Conservation (phyloP, 768 basidiomycete genomes). For the Suillus plorans region DNA sequence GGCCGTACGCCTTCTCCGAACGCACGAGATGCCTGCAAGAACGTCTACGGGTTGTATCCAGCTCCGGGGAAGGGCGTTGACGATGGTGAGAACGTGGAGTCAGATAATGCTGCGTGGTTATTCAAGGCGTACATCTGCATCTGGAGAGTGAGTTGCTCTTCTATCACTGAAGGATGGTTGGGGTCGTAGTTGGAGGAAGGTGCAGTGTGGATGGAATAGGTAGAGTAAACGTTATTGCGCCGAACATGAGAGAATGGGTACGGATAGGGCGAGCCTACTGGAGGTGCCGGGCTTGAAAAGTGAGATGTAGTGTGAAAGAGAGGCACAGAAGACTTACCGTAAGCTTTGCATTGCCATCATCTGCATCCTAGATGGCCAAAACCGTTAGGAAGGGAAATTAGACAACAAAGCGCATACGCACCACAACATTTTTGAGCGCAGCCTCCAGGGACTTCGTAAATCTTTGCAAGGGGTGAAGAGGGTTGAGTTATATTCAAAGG, state of each 20-base stretch:
- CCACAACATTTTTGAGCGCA: no score
- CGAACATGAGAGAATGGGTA: conserved; percentile 76
- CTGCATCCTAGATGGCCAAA: no score
- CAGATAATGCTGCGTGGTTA: conserved; percentile 61
- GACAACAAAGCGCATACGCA: no score
- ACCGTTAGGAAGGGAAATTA: no score
- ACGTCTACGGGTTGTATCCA: conserved; percentile 73
- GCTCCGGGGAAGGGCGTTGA: conserved; percentile 71
- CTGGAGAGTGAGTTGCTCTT: conserved; percentile 71
- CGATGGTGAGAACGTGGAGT: conserved; percentile 77
- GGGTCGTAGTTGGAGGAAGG: conserved; percentile 38
- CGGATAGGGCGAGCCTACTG: conserved; percentile 75
- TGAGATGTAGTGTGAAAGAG: no score
- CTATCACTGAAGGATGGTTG: conserved; percentile 50
- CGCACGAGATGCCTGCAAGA: conserved; percentile 53
- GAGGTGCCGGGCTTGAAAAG: conserved; percentile 57
- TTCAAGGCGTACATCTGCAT: conserved; percentile 77
- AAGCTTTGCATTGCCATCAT: no score
- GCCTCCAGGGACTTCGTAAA: no score
- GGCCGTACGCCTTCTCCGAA: no score
- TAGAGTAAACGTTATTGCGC: conserved; percentile 44
- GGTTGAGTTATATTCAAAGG: no score
- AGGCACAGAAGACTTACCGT: no score
- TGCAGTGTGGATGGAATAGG: conserved; percentile 42
- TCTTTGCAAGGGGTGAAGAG: no score